Base-by-base conservation (phyloP, 495 filamentous ascomycete species). In the Podospora didyma region DNA sequence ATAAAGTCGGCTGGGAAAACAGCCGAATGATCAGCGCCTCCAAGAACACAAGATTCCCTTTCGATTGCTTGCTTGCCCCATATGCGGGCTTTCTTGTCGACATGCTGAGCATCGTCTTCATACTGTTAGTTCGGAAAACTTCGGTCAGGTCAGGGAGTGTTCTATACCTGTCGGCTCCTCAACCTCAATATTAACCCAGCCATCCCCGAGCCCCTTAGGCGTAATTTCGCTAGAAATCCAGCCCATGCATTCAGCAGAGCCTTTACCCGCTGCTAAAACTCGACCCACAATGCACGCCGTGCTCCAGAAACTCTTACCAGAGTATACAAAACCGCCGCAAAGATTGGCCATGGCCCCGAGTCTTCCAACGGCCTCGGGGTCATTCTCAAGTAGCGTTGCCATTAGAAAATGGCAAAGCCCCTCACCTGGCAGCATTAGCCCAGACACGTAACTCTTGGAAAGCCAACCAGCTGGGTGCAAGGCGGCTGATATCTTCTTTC, bases 341-440 rank as follows among this genome's bases (percentile, higher is more conserved):
- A 96, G 71, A 66, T 87, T 91, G 2, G 84, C 86, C 44, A 80
- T 77, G 20, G 84, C 76, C 0, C 90, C 90, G 3, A 96, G 76
- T 46, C 62, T 79, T 16, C 75, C 68, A 42, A 93, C 72, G 26
- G 86, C 89, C 16, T 82, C 73, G 5, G 76, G 66, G 61, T 91
- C 87, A 60, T 90, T 90, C 63, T 96, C 90, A 17, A 96, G 64
- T 20, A 94, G 56, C 0, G 89, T 87, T 1, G 85, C 83, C 68
- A 96, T 92, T 31, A 96, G 75, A 48, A 94, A 82, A 62, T 94
- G 88, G 26, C 79, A 80, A 41, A 91, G 76, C 0, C 76, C 69
- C 66, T 91, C 87, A 1, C 90, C 90, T 0, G 90, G 90, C 24
- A 94, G 70, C 39, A 94, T 82, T 22, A 96, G 75, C 7, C 89